Base-by-base conservation (phyloP, 139 green algal species). In the Chlorella ohadii region DNA sequence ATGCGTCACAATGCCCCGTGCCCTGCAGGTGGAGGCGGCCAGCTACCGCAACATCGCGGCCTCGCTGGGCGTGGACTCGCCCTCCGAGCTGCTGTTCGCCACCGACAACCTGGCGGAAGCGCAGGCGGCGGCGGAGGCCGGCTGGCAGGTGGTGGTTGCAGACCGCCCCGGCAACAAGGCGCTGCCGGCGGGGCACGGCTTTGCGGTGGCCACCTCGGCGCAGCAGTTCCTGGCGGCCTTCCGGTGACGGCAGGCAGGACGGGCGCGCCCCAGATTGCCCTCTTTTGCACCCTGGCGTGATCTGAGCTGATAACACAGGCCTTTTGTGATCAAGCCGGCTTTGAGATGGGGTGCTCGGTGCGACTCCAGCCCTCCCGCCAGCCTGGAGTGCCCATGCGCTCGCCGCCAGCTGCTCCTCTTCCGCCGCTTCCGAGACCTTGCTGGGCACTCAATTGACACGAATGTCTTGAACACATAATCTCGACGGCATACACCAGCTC, bases 51-150 rank as follows among this genome's bases (percentile, higher is more conserved):
- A 98, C 72, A 99, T 99, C 80, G 90, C 88, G 5, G 86, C 95
- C 17, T 92, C 91, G 4, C 71, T 99, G n/a, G 96, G 96, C 2
- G 85, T 90, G 4, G 90, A 95, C 85, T 51, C n/a, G 6, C 85
- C 92, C 1, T 44, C 66, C 16, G 65, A 97, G 25, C 87, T 99
- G 31, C 74, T 97, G 31, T 99, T 99, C 88, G 93, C 92, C 12
- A 99, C 96, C 1, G 96, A 99, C 86, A 85, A 92, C 36, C 47
- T 95, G 41, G 79, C 76, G 15, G 96, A 99, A 85, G 96, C 95
- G 36, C 67, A 92, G 47, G 96, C 96, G 13, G 96, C 96, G 16
- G 47, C 68, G 1, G 86, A 72, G 36, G 95, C 95, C 22, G 95
- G 95, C 13, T 97, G 94, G 95, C 81, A 87, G 65, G 93, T 88